A percentile compares a stretch with the other conserved stretches of the same genome.
phyloP scores from a whole-genome alignment of 2,329 filamentous ascomycete genomes.

The Proliferodiscus dingleyae region DNA sequence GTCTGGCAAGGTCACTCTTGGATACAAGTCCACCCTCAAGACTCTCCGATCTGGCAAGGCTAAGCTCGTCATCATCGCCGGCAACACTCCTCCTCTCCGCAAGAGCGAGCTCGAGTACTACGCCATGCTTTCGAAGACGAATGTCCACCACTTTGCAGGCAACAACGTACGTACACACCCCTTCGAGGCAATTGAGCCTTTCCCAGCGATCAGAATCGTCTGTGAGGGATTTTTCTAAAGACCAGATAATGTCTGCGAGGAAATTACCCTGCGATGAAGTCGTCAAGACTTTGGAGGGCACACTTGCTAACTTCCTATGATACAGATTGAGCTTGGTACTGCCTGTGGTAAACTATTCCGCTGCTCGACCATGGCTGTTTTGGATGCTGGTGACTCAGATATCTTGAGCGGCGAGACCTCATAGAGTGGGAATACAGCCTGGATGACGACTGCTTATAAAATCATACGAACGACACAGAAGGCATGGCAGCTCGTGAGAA shows the following conservation, averaged over 20 bases:
- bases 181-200: constrained; percentile 16
- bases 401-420: constrained; percentile 77
- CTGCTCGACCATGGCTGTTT: constrained; percentile 93
- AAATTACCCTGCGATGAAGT: constrained; percentile 87
- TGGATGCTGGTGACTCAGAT: constrained; percentile 97
- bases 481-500: constrained; percentile 2
- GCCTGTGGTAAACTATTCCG: constrained; percentile 99
- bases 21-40: constrained; percentile 89
- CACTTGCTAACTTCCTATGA: constrained; percentile 49
- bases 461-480: neutral
- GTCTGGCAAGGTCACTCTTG: constrained; percentile 75
- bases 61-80: constrained; percentile 93
- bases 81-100: constrained; percentile 95
- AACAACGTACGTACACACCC: constrained; percentile 82
- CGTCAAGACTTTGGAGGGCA: constrained; percentile 88
- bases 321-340: constrained; percentile 94
- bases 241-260: constrained; percentile 37
- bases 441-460: constrained; percentile 4
- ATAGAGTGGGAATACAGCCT: constrained; percentile 37
- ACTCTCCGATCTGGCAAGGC: constrained; percentile 91
- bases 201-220: constrained; percentile 18
- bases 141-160: constrained; percentile 95
- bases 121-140: constrained; percentile 87
- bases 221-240: too few species aligned
- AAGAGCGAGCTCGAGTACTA: constrained; percentile 98